Conservation (phyloP, 345 rosid species). For the Cardamine chenopodiifolia region DNA sequence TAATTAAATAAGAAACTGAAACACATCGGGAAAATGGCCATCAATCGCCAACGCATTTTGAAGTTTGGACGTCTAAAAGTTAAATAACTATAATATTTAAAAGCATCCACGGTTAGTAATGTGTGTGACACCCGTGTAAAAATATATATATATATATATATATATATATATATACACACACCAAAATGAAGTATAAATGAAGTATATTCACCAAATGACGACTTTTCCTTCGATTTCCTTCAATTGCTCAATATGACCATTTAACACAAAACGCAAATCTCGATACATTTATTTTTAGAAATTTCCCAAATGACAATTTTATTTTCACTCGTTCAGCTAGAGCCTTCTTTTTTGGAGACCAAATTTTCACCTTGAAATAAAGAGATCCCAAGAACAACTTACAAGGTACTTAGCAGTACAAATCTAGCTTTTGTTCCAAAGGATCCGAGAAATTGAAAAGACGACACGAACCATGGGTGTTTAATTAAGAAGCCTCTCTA, state of each 20-base stretch:
- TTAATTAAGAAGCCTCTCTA: constrained; percentile 16
- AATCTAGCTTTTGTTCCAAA: constrained; percentile 16
- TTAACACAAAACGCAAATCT: too few relatives aligned
- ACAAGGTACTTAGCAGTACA: not conserved
- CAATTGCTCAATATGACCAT: too few relatives aligned
- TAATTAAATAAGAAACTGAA: not conserved
- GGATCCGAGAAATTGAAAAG: constrained; percentile 11
- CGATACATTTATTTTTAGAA: not conserved
- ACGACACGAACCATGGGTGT: not conserved
- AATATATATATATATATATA: too few relatives aligned
- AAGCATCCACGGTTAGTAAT: not conserved
- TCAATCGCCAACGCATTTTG: not conserved
- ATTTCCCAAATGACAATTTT: not conserved
- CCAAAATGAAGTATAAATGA: too few relatives aligned
- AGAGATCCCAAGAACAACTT: constrained; percentile 10
- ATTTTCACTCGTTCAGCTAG: constrained; percentile 8
- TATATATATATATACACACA: too few relatives aligned
- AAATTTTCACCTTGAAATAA: not conserved
- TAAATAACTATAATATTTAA: not conserved
- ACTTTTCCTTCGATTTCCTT: too few relatives aligned
- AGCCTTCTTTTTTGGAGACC: not conserved
- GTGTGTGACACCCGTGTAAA: not conserved
- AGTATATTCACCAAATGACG: too few relatives aligned
- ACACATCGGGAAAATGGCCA: not conserved
- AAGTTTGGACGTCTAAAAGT: not conserved